These are phyloP conservation scores for Oryza punctata DNA, from an alignment of 176 grass and related monocot species.

Conservation along the genomic window DNA sequence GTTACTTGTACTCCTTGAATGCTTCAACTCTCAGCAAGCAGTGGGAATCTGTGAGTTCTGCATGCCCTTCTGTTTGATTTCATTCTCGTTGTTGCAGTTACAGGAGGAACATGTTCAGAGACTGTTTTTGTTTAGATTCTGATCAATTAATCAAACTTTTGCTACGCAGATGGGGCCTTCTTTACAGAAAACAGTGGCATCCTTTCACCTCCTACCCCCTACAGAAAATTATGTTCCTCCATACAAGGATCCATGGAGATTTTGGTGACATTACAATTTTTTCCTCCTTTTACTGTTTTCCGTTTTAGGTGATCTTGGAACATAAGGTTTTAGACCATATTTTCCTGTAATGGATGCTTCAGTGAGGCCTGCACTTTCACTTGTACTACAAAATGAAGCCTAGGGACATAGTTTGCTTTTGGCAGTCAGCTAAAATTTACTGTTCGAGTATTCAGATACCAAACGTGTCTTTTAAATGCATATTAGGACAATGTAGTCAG, in stretches of 20 bases:
- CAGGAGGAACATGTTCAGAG: not conserved
- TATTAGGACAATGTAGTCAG: not conserved
- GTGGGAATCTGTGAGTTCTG: slow-evolving; percentile 83
- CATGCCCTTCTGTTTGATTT: not conserved
- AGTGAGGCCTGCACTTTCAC: slow-evolving; percentile 22
- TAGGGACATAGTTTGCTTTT: not conserved
- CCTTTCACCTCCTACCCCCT: slow-evolving; percentile 80
- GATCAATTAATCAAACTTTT: slow-evolving; percentile 17
- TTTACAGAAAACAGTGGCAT: slow-evolving; percentile 75
- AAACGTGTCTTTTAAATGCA: slow-evolving; percentile 2
- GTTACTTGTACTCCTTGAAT: slow-evolving; percentile 90
- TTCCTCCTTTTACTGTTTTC: slow-evolving; percentile 16
- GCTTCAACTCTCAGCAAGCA: slow-evolving; percentile 95
- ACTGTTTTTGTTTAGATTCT: slow-evolving; percentile 31
- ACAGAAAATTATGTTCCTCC: slow-evolving; percentile 90
- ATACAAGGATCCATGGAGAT: slow-evolving; percentile 97
- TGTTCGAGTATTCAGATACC: not conserved
- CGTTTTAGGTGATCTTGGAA: not conserved
- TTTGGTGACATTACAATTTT: slow-evolving; percentile 67
- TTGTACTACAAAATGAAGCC: slow-evolving; percentile 9
- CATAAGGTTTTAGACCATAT: slow-evolving; percentile 27
- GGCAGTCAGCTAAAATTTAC: not conserved
- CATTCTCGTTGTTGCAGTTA: not conserved
- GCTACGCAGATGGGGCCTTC: slow-evolving; percentile 74
- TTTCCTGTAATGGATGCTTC: slow-evolving; percentile 25